Evolutionary conservation across 139 green algal species (phyloP).

Genomic region (Edaphochlamys debaryana): DNA sequence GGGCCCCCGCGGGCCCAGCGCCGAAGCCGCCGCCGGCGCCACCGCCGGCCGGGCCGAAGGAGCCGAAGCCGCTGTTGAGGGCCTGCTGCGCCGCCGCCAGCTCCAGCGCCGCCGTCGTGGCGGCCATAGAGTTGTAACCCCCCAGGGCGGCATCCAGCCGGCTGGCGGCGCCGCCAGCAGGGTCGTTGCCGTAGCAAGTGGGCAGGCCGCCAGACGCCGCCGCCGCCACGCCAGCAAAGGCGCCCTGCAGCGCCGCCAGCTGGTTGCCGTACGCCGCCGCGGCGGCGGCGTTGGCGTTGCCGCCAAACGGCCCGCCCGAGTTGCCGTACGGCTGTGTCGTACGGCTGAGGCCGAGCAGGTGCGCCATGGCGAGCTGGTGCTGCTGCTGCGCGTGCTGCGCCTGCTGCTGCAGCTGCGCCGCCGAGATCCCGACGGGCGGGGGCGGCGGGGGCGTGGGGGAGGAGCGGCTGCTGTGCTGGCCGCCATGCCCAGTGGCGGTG

Average conservation of each 20-base stretch:
- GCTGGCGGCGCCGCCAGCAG: not conserved
- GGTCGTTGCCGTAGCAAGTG: too few species aligned
- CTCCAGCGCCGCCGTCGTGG: conserved; percentile 16
- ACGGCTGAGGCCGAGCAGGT: conserved; percentile 10
- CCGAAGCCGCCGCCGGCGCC: not conserved
- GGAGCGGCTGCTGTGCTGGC: not conserved
- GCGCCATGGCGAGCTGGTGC: conserved; percentile 21
- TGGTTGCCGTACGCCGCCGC: not conserved
- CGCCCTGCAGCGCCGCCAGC: conserved; percentile 3
- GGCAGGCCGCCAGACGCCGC: too few species aligned
- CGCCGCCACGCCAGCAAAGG: too few species aligned
- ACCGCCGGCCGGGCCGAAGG: not conserved
- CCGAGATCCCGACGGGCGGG: too few species aligned
- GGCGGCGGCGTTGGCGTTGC: not conserved
- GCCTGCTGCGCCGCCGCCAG: conserved; percentile 29
- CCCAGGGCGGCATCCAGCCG: not conserved
- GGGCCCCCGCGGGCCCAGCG: not conserved
- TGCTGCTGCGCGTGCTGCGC: conserved; percentile 8
- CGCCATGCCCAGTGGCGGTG: too few species aligned
- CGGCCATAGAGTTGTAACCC: not conserved
- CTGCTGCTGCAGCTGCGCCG: not conserved
- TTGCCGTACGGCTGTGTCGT: too few species aligned
- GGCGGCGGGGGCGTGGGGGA: not conserved
- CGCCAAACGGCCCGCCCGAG: not conserved
- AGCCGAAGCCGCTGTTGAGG: not conserved